Conservation (phyloP, 106 monocot species). For the Acanthochlamys bracteata region DNA sequence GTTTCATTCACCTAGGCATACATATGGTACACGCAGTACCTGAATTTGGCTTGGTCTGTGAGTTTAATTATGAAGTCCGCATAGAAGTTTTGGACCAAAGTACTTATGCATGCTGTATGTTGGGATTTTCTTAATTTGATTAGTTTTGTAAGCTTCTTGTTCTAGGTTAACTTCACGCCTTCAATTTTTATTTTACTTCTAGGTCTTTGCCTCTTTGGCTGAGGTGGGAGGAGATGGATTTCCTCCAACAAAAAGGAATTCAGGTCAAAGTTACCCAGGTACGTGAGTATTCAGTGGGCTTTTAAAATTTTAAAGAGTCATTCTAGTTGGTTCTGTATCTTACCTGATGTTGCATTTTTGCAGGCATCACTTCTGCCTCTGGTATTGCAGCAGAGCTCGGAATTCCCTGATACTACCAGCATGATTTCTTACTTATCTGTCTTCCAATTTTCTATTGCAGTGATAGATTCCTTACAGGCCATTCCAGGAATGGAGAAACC, state of each 20-base stretch:
- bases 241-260: slow-evolving; percentile 84
- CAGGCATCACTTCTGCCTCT: slow-evolving; percentile 98
- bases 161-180: too few relatives aligned
- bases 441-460: slow-evolving; percentile 37
- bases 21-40: too few relatives aligned
- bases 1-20: too few relatives aligned
- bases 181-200: slow-evolving; percentile 8
- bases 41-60: too few relatives aligned
- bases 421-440: too few relatives aligned
- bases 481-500: slow-evolving; percentile 85
- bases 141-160: too few relatives aligned
- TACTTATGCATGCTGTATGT: too few relatives aligned
- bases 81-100: too few relatives aligned
- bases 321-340: background rate
- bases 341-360: background rate
- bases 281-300: background rate
- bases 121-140: too few relatives aligned
- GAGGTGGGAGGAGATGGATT: slow-evolving; percentile 99
- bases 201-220: slow-evolving; percentile 97
- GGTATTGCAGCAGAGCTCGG: slow-evolving; percentile 98
- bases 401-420: too few relatives aligned
- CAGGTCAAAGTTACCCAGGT: slow-evolving; percentile 92
- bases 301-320: background rate
- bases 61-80: too few relatives aligned
- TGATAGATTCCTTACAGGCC: slow-evolving; percentile 87